Evolutionary conservation across 2,329 filamentous ascomycete species (phyloP).

Genomic region (Nigrospora oryzae): DNA sequence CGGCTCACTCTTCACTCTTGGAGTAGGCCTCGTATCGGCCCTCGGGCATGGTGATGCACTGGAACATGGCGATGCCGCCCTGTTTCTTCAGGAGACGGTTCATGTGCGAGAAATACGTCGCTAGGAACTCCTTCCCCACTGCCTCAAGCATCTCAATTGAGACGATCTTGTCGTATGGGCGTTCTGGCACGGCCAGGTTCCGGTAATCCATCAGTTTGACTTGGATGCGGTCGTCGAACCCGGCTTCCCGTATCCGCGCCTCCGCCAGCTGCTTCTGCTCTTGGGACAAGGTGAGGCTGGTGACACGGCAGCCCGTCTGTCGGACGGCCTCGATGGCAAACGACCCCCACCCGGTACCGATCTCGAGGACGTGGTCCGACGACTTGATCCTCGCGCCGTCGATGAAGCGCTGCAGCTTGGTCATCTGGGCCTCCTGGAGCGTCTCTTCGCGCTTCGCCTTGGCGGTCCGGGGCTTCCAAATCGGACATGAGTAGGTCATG

Average conservation of each 20-base stretch:
- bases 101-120: constrained; percentile 59
- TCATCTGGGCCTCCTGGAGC: constrained; percentile 57
- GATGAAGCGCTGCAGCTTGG: constrained; percentile 59
- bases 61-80: constrained; percentile 61
- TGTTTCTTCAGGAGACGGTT: constrained; percentile 56
- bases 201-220: constrained; percentile 64
- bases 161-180: constrained; percentile 60
- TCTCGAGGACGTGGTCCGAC: constrained; percentile 63
- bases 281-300: constrained; percentile 57
- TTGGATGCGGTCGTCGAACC: constrained; percentile 51
- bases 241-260: constrained; percentile 51
- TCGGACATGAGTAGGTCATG: constrained; percentile 69
- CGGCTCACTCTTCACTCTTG: constrained; percentile 50
- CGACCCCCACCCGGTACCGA: constrained; percentile 69
- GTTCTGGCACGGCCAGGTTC: constrained; percentile 42
- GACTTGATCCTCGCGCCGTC: constrained; percentile 53
- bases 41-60: constrained; percentile 73
- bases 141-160: constrained; percentile 75
- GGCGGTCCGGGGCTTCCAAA: constrained; percentile 45
- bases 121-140: constrained; percentile 59
- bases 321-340: constrained; percentile 63
- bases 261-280: constrained; percentile 65
- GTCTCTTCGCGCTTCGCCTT: constrained; percentile 38
- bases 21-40: constrained; percentile 57
- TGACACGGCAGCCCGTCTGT: constrained; percentile 59